Evolutionary conservation across 2,329 filamentous ascomycete genomes (phyloP).

Genomic region (Aureobasidium sp.): DNA sequence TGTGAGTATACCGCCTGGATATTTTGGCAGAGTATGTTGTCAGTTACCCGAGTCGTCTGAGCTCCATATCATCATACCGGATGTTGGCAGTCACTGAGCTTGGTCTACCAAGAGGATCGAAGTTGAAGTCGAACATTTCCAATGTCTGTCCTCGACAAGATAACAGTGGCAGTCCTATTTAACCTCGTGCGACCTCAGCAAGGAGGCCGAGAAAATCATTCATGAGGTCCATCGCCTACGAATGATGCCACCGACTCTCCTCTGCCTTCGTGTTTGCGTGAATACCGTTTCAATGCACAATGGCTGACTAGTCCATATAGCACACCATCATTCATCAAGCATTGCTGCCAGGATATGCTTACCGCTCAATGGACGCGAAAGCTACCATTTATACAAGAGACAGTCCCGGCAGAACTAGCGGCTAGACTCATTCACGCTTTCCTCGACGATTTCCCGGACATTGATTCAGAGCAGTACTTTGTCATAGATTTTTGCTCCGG

Average conservation of each 20-base stretch:
- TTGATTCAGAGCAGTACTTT: constrained; percentile 47
- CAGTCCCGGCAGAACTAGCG: constrained; percentile 52
- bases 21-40: neutral
- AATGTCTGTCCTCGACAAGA: no score
- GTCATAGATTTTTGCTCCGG: constrained; percentile 72
- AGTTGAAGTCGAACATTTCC: no score
- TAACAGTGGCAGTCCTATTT: no score
- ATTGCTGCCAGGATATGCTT: constrained; percentile 56
- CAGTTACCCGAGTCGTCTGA: no score
- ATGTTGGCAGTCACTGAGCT: no score
- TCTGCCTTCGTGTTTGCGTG: neutral
- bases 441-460: constrained; percentile 27
- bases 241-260: no score
- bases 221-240: no score
- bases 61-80: no score
- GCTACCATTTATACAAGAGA: constrained; percentile 49
- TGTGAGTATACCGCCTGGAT: constrained; percentile 15
- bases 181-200: no score
- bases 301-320: constrained; percentile 29
- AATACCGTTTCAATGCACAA: neutral
- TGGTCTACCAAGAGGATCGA: no score
- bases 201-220: no score
- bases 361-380: constrained; percentile 54
- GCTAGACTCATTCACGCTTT: constrained; percentile 45
- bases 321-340: constrained; percentile 58